These are phyloP conservation scores for Neofusicoccum ribis DNA, from an alignment of 2,329 filamentous ascomycete genomes.

Conservation along the genomic window DNA sequence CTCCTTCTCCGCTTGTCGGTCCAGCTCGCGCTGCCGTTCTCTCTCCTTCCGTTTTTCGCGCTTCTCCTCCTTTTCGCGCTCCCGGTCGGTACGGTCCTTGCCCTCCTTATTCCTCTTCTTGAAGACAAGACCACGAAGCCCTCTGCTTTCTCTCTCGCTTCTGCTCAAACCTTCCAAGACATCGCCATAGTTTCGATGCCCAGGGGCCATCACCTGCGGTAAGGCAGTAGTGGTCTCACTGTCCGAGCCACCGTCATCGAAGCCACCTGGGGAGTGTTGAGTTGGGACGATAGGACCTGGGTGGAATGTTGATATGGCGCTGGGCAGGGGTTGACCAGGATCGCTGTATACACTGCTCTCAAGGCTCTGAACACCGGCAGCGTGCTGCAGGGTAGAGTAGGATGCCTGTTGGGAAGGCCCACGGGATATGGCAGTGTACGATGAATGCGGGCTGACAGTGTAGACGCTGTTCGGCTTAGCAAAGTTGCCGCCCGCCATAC, in stretches of 20 bases:
- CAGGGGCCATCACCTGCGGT: conserved; percentile 29
- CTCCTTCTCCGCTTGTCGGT: conserved; percentile 4
- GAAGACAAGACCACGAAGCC: conserved; percentile 4
- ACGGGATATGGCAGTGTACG: neutral
- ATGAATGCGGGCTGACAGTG: neutral
- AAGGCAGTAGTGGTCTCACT: conserved; percentile 40
- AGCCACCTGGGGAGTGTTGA: conserved; percentile 26
- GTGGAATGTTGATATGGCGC: conserved; percentile 24
- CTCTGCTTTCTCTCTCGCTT: conserved; percentile 15
- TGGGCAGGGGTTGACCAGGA: conserved; percentile 1
- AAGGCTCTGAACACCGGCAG: conserved; percentile 7
- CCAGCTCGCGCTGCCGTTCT: neutral
- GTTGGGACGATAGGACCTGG: conserved; percentile 31
- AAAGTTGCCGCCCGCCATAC: conserved; percentile 10
- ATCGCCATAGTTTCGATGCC: conserved; percentile 9
- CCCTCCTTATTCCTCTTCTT: conserved; percentile 22
- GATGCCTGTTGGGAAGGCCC: conserved; percentile 7
- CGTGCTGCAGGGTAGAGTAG: neutral
- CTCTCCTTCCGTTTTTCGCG: conserved; percentile 7
- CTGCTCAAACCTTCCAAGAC: conserved; percentile 13
- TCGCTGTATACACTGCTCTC: conserved; percentile 13
- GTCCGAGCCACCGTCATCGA: conserved; percentile 32
- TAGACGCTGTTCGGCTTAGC: neutral
- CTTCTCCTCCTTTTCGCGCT: conserved; percentile 21
- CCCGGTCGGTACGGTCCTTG: conserved; percentile 25